Evolutionary conservation across 2,329 filamentous ascomycete species (phyloP).

Genomic region (Phialophora tarda): DNA sequence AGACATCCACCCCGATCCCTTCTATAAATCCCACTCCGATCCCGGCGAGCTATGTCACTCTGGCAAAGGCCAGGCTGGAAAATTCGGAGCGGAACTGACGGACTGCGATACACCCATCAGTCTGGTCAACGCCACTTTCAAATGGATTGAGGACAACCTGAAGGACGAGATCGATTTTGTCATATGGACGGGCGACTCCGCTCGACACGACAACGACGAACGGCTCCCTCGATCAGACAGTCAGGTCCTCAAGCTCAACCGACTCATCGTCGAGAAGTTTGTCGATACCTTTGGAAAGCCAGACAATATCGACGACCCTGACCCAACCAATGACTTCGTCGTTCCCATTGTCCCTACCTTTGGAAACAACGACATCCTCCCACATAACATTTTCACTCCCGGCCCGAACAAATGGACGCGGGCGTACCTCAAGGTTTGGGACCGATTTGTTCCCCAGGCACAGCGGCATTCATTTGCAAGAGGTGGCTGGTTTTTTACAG

Average conservation of each 20-base stretch:
- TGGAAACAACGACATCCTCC: constrained; percentile 96
- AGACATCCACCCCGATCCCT: constrained; percentile 92
- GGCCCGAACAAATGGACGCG: constrained; percentile 89
- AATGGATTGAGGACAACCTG: constrained; percentile 81
- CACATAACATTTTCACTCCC: constrained; percentile 87
- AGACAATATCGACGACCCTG: constrained; percentile 55
- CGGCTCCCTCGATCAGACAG: constrained; percentile 73
- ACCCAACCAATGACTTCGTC: constrained; percentile 63
- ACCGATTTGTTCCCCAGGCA: constrained; percentile 84
- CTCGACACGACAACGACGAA: constrained; percentile 87
- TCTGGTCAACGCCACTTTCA: constrained; percentile 85
- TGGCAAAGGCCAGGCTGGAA: constrained; percentile 70
- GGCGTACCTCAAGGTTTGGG: constrained; percentile 79
- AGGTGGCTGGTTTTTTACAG: constrained; percentile 92
- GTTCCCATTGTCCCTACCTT: constrained; percentile 88
- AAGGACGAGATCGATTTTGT: constrained; percentile 85
- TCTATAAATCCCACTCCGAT: constrained; percentile 77
- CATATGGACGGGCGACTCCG: constrained; percentile 90
- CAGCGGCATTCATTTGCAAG: constrained; percentile 89
- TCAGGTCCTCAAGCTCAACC: constrained; percentile 80
- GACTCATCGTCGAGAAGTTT: constrained; percentile 76
- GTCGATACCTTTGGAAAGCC: constrained; percentile 69
- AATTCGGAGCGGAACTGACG: constrained; percentile 82
- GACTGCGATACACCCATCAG: constrained; percentile 85
- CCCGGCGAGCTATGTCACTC: constrained; percentile 76